Evolutionary conservation across 1,284 basidiomycete species (phyloP).

Genomic region (Moniliella sp.): DNA sequence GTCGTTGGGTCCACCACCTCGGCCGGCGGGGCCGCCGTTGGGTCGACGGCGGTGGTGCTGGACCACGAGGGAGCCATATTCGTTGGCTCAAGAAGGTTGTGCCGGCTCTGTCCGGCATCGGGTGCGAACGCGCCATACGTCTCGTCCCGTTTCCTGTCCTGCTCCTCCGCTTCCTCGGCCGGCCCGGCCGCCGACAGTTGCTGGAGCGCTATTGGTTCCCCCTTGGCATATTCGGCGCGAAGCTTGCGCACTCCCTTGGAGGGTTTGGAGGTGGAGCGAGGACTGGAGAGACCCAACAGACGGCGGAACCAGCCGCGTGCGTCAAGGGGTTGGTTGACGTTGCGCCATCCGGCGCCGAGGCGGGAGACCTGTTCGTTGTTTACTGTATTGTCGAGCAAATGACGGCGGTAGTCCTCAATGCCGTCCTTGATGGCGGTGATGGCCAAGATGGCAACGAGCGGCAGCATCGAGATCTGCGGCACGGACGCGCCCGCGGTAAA

Average conservation of each 20-base stretch:
- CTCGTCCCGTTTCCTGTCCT: too few relatives aligned
- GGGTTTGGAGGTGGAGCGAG: constrained; percentile 8
- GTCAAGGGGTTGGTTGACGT: constrained; percentile 65
- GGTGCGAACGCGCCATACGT: too few relatives aligned
- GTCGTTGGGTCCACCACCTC: constrained; percentile 48
- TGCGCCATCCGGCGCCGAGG: constrained; percentile 63
- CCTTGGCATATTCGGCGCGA: constrained; percentile 58
- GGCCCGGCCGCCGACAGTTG: too few relatives aligned
- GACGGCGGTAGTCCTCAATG: constrained; percentile 76
- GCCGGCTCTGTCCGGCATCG: too few relatives aligned
- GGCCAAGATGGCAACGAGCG: constrained; percentile 62
- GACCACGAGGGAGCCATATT: constrained; percentile 1
- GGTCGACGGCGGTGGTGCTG: constrained; percentile 1
- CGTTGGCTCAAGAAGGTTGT: too few relatives aligned
- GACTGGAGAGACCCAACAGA: constrained; percentile 44
- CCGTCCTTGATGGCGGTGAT: constrained; percentile 87
- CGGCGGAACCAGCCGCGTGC: constrained; percentile 54
- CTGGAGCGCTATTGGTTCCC: constrained; percentile 40
- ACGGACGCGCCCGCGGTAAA: constrained; percentile 56
- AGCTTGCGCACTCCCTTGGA: constrained; percentile 60
- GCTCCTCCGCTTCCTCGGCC: too few relatives aligned
- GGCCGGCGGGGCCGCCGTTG: neutral
- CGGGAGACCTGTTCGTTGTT: constrained; percentile 71
- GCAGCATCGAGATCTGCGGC: constrained; percentile 62
- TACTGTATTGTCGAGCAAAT: constrained; percentile 64